These are phyloP conservation scores for Tritrichomonas musculus DNA, from an alignment of 208 protist species.

Conservation along the genomic window DNA sequence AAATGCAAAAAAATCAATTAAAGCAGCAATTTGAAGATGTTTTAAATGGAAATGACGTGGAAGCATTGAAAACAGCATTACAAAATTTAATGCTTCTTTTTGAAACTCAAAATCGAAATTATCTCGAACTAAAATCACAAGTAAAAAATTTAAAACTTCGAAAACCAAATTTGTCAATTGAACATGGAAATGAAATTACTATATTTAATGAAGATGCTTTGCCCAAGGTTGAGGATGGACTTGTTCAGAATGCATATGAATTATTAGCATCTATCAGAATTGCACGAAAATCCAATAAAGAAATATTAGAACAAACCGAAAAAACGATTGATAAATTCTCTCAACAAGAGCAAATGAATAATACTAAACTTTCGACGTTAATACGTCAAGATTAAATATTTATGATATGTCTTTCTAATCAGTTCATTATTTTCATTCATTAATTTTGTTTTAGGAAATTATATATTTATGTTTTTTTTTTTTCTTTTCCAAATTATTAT, in stretches of 20 bases:
- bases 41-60: background rate
- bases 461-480: too few species aligned
- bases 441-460: too few species aligned
- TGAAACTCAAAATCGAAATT: slow-evolving; percentile 29
- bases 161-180: background rate
- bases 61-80: background rate
- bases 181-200: background rate
- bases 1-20: too few species aligned
- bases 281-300: background rate
- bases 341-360: background rate
- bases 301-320: background rate
- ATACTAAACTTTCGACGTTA: background rate
- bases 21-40: background rate
- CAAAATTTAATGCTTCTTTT: slow-evolving; percentile 25
- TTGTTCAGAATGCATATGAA: background rate
- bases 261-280: background rate
- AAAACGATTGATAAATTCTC: background rate
- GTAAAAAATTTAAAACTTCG: background rate
- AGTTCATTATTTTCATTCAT: too few species aligned
- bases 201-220: background rate
- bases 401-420: too few species aligned
- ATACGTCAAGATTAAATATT: background rate
- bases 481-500: too few species aligned
- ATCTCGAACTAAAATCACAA: slow-evolving; percentile 28
- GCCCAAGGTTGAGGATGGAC: background rate